Evolutionary conservation across 164 flowering plant genomes (phyloP), one percentile per base, ranked within the genome.

Genomic region (Cinnamomum micranthum): DNA sequence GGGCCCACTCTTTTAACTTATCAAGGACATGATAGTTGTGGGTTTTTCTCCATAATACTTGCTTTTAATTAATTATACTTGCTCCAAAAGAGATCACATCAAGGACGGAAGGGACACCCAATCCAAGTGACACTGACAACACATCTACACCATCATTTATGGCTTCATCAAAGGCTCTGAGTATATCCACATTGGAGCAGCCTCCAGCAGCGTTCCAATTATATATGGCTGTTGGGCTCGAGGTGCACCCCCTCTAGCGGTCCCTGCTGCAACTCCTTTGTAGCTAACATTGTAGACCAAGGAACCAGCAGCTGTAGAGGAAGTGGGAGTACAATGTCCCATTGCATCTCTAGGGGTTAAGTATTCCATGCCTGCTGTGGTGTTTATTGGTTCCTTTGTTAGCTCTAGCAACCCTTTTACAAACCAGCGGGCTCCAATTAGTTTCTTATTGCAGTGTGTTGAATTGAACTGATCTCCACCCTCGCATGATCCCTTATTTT

Each of bases 51-150:
- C n/a, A n/a, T n/a, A n/a, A n/a, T n/a, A n/a, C n/a, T n/a, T n/a
- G n/a, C n/a, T n/a, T n/a, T n/a, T n/a, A n/a, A n/a, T n/a, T n/a
- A n/a, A n/a, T n/a, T n/a, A n/a, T n/a, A n/a, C n/a, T n/a, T n/a
- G n/a, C n/a, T 35, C 41, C 41, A 5, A 5, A 35, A 35, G 41
- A 35, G 41, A 79, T 22, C 88, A 88, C 65, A 86, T 82, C 19
- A 79, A 4, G 23, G 66, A 13, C 50, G 81, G 78, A 2, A 85
- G 88, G 22, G 17, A 80, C 4, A 14, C 70, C 28, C 13, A 81
- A 70, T 19, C 88, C 90, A 25, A 86, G 79, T 59, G 90, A 87
- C 19, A 81, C 74, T 24, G 25, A 24, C 25, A 24, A 24, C 25
- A 24, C 25, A 24, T 24, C 25, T 24, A 24, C 75, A 6, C 75